Evolutionary conservation across 2,329 filamentous ascomycete genomes (phyloP).

Genomic region (Xylariaceae sp.): DNA sequence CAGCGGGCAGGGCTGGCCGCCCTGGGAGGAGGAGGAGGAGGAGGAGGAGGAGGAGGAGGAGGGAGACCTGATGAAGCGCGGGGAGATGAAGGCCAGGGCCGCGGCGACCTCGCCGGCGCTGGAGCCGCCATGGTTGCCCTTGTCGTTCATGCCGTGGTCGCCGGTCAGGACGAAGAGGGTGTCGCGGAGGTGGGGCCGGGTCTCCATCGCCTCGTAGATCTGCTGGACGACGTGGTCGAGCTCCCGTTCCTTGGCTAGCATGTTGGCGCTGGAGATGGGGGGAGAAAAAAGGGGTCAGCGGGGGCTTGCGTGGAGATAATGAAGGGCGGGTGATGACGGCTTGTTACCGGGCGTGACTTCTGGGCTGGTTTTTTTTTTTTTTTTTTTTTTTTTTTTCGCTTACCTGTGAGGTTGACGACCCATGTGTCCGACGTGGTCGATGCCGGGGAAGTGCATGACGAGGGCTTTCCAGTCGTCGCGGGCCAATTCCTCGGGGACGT

Average conservation of each 20-base stretch:
- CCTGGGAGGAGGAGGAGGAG: too few species aligned
- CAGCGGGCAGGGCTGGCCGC: constrained; percentile 39
- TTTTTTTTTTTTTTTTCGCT: too few species aligned
- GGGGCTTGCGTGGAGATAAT: too few species aligned
- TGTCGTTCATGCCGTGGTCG: constrained; percentile 77
- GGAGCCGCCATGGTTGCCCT: constrained; percentile 71
- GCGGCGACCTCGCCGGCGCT: constrained; percentile 71
- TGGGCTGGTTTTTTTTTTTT: too few species aligned
- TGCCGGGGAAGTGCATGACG: constrained; percentile 69
- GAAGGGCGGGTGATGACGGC: too few species aligned
- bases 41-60: too few species aligned
- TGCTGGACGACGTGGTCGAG: constrained; percentile 65
- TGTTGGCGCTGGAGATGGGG: too few species aligned
- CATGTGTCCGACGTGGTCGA: constrained; percentile 76
- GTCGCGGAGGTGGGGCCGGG: constrained; percentile 53
- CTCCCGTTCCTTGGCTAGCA: constrained; percentile 68
- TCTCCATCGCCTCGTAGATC: constrained; percentile 61
- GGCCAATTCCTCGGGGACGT: constrained; percentile 59
- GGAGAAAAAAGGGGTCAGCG: too few species aligned
- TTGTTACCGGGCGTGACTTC: too few species aligned
- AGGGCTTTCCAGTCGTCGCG: constrained; percentile 67
- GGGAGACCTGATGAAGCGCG: constrained; percentile 57
- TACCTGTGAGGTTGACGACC: too few species aligned
- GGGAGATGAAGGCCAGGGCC: constrained; percentile 68
- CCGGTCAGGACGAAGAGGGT: constrained; percentile 65